Conservation (phyloP, 169 alveolate species). For the Sarcocystis neurona region DNA sequence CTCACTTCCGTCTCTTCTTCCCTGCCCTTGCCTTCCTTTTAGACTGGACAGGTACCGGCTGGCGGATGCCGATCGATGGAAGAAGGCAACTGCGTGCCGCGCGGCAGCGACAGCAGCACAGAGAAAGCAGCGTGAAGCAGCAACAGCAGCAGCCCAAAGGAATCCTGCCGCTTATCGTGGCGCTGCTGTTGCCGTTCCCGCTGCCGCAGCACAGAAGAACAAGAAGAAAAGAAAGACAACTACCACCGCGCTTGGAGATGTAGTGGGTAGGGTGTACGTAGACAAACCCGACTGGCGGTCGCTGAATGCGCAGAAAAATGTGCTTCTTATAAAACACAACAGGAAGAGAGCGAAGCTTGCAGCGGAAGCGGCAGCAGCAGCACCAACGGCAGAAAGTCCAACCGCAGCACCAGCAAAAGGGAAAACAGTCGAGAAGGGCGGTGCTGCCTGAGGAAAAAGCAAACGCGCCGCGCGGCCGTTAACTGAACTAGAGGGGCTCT, state of each 20-base stretch:
- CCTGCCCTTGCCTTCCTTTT: neutral
- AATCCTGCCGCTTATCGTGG: no score
- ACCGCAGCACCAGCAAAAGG: neutral
- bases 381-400: neutral
- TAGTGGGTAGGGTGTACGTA: slow-evolving; percentile 44
- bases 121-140: neutral
- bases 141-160: neutral
- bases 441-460: no score
- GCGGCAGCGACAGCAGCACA: no score
- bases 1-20: no score
- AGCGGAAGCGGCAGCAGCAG: neutral
- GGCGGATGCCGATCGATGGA: slow-evolving; percentile 35
- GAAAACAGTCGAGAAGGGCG: no score
- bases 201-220: neutral
- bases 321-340: slow-evolving; percentile 36
- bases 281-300: slow-evolving; percentile 43
- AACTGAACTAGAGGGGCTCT: no score
- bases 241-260: slow-evolving; percentile 42
- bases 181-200: neutral
- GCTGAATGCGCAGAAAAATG: slow-evolving; percentile 6
- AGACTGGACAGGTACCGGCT: slow-evolving; percentile 44
- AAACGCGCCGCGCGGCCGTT: no score
- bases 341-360: slow-evolving; percentile 1
- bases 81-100: slow-evolving; percentile 27
- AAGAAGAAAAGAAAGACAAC: slow-evolving; percentile 51